Evolutionary conservation across 2,329 filamentous ascomycete species (phyloP).

Genomic region (Calonectria multiphialidica): DNA sequence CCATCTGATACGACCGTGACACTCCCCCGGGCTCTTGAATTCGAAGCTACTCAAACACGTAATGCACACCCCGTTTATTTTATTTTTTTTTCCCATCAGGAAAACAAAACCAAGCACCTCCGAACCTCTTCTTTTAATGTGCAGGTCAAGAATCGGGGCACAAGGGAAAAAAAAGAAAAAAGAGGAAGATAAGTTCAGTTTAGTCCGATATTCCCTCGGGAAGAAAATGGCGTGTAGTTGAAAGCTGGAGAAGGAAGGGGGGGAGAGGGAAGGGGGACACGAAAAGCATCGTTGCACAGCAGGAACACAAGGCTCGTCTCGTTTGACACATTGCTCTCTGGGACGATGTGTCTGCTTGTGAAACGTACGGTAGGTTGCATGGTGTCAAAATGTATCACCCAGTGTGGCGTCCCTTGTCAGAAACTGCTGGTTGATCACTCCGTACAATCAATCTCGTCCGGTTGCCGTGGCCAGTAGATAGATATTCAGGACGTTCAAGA

Average conservation of each 20-base stretch:
- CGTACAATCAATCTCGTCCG: neutral
- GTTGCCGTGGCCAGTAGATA: neutral
- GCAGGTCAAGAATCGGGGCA: too few relatives aligned
- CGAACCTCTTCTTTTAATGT: too few relatives aligned
- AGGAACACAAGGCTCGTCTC: neutral
- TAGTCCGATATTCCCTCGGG: too few relatives aligned
- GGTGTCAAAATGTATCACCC: neutral
- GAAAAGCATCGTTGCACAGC: neutral
- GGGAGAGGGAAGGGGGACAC: neutral
- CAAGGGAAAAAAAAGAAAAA: neutral
- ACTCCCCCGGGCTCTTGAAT: too few relatives aligned
- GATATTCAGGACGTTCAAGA: neutral
- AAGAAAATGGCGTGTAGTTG: too few relatives aligned
- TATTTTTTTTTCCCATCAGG: too few relatives aligned
- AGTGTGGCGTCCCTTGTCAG: neutral
- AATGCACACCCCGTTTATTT: too few relatives aligned
- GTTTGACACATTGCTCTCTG: neutral
- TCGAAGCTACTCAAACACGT: too few relatives aligned
- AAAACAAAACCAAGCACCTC: too few relatives aligned
- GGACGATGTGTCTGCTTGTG: neutral
- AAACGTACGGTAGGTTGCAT: neutral
- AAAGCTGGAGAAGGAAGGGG: neutral
- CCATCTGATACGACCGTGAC: too few relatives aligned
- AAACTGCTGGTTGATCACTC: neutral
- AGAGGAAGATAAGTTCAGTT: too few relatives aligned